phyloP scores from a whole-genome alignment of 345 rosid species.

The Citrus inodora region DNA sequence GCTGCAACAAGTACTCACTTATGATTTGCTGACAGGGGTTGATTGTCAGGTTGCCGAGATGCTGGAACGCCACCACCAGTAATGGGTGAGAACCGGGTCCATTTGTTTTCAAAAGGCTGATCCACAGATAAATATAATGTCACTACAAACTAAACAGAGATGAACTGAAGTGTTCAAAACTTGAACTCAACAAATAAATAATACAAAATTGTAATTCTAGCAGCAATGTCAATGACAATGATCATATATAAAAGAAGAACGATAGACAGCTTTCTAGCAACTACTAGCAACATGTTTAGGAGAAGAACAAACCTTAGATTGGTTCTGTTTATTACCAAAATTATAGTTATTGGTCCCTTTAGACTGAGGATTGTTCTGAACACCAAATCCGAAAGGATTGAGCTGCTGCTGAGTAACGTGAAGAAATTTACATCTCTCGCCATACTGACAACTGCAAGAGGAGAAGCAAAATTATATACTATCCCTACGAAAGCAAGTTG shows the following conservation, averaged over 20 bases:
- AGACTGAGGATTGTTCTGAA: conserved; percentile 38
- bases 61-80: conserved; percentile 36
- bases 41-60: conserved; percentile 45
- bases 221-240: background rate
- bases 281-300: background rate
- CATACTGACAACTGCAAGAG: conserved; percentile 71
- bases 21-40: conserved; percentile 54
- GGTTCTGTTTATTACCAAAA: conserved; percentile 39
- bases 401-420: conserved; percentile 54
- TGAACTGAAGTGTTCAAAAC: background rate
- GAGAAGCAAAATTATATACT: background rate
- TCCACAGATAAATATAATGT: conserved; percentile 14
- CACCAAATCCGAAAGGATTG: conserved; percentile 81
- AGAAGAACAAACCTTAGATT: conserved; percentile 51
- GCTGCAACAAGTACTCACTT: conserved; percentile 35
- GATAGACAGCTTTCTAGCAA: background rate
- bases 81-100: conserved; percentile 54
- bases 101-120: conserved; percentile 74
- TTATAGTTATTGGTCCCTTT: conserved; percentile 19
- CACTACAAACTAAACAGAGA: background rate
- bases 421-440: conserved; percentile 67
- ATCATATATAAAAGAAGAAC: background rate
- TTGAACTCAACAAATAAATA: background rate
- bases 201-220: no score
- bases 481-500: background rate